Conservation (phyloP, 2,329 filamentous ascomycete genomes). For the Phyllachora maydis region DNA sequence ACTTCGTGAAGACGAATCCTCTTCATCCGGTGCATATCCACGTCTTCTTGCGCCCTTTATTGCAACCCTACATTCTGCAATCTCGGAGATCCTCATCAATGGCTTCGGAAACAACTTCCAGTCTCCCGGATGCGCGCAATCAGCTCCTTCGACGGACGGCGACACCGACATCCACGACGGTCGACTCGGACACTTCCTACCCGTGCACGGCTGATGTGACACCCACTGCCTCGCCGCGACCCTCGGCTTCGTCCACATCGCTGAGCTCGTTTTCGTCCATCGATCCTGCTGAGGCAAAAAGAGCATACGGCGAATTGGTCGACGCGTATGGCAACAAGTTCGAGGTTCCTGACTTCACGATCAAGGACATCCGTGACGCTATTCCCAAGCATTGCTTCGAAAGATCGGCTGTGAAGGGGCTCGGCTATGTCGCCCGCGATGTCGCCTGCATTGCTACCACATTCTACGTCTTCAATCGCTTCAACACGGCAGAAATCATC, state of each 20-base stretch:
- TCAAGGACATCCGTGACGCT: conserved; percentile 92
- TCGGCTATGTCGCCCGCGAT: conserved; percentile 74
- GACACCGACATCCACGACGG: conserved; percentile 17
- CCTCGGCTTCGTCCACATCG: conserved; percentile 66
- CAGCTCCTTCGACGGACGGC: conserved; percentile 25
- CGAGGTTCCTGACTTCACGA: conserved; percentile 82
- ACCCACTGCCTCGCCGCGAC: conserved; percentile 36
- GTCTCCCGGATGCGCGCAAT: conserved; percentile 18
- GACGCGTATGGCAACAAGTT: conserved; percentile 95
- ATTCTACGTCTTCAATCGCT: conserved; percentile 80
- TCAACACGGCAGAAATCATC: conserved; percentile 66
- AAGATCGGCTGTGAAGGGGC: conserved; percentile 54
- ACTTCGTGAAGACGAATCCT: no score
- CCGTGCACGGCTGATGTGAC: conserved; percentile 36
- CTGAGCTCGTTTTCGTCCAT: conserved; percentile 74
- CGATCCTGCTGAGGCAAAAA: conserved; percentile 19
- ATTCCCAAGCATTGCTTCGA: conserved; percentile 96
- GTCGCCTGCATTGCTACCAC: conserved; percentile 48
- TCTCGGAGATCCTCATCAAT: no score
- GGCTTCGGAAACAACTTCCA: conserved; percentile 22
- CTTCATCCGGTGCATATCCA: no score
- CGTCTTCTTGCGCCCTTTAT: no score
- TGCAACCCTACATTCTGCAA: no score
- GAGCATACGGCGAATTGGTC: conserved; percentile 43
- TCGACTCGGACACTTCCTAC: conserved; percentile 22